These are phyloP conservation scores for Limonium bicolor DNA, from an alignment of 148 eudicot genomes.

Conservation along the genomic window DNA sequence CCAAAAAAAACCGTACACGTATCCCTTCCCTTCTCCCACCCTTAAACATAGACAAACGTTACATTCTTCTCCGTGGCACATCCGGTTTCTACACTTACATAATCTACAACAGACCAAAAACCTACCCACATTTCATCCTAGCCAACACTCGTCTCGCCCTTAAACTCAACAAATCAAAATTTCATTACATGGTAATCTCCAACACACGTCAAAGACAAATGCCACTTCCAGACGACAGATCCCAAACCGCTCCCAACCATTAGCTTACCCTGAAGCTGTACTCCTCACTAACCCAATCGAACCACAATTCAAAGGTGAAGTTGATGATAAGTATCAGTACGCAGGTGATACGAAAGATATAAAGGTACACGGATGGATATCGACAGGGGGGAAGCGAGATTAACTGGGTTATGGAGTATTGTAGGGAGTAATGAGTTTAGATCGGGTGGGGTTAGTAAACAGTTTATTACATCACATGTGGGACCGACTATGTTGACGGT, in stretches of 20 bases:
- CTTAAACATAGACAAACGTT: conserved; percentile 60
- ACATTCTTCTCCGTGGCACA: conserved; percentile 33
- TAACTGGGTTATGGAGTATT: conserved; percentile 81
- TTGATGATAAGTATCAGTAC: conserved; percentile 84
- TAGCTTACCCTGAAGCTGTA: conserved; percentile 83
- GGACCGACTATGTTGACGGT: conserved; percentile 64
- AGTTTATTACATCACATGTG: conserved; percentile 83
- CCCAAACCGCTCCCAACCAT: conserved; percentile 38
- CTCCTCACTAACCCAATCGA: conserved; percentile 60
- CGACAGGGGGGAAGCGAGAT: conserved; percentile 47
- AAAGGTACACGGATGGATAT: conserved; percentile 78
- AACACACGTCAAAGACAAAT: conserved; percentile 62
- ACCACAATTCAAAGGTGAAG: conserved; percentile 74
- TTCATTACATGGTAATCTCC: conserved; percentile 75
- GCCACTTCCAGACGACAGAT: conserved; percentile 60
- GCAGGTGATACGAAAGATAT: conserved; percentile 64
- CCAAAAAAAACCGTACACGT: no score
- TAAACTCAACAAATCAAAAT: conserved; percentile 56
- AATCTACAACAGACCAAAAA: conserved; percentile 39
- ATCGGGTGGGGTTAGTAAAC: conserved; percentile 71
- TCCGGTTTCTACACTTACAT: conserved; percentile 73
- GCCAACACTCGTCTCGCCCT: conserved; percentile 53
- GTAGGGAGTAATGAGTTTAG: conserved; percentile 71
- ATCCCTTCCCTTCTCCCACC: conserved; percentile 54
- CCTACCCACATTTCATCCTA: conserved; percentile 48